phyloP scores from a whole-genome alignment of 2,329 filamentous ascomycete species.

The Rhytidhysteron rufulum region DNA sequence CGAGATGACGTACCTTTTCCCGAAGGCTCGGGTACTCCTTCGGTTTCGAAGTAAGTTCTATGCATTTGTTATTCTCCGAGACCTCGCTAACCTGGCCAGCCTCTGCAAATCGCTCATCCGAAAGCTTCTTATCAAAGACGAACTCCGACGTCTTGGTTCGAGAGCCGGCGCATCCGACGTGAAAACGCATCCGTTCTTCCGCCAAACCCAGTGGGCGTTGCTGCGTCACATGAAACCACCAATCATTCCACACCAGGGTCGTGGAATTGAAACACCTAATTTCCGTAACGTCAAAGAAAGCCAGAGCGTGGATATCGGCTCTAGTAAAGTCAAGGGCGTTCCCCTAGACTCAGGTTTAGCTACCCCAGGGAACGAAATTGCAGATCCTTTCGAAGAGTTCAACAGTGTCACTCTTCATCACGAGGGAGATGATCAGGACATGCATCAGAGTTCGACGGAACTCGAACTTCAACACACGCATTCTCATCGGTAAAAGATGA shows the following conservation, averaged over 20 bases:
- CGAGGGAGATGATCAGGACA: constrained; percentile 73
- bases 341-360: constrained; percentile 80
- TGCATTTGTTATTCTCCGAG: not conserved
- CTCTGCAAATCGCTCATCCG: constrained; percentile 95
- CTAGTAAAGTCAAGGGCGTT: constrained; percentile 64
- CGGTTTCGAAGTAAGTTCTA: constrained; percentile 79
- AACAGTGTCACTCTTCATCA: constrained; percentile 97
- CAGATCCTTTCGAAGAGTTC: constrained; percentile 96
- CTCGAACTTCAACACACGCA: not conserved
- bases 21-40: constrained; percentile 76
- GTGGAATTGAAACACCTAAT: constrained; percentile 89
- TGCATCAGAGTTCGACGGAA: not conserved
- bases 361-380: constrained; percentile 76
- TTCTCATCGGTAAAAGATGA: not conserved
- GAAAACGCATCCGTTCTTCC: constrained; percentile 94
- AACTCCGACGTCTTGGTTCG: constrained; percentile 86
- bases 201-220: constrained; percentile 91
- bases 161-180: constrained; percentile 95
- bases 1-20: constrained; percentile 95
- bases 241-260: constrained; percentile 87
- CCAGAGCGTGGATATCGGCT: constrained; percentile 78
- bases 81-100: constrained; percentile 49
- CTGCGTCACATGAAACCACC: constrained; percentile 97
- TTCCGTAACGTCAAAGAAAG: constrained; percentile 98
- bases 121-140: constrained; percentile 96